Percentiles rank a stretch among this genome's conserved stretches.
Conservation (phyloP, 345 rosid species). For the Eucalyptus caleyi region DNA sequence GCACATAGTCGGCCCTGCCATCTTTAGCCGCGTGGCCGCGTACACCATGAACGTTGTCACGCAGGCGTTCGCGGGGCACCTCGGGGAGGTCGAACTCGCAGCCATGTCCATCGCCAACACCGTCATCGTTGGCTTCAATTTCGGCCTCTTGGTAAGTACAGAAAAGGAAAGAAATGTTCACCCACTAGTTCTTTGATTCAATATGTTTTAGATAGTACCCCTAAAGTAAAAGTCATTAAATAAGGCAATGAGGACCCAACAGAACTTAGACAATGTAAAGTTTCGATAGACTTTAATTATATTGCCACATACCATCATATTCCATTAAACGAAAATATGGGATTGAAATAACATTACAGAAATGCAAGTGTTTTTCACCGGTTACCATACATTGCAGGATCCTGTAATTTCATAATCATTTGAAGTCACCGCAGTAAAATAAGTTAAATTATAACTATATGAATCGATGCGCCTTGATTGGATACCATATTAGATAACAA, state of each 20-base stretch:
- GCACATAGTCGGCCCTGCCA: constrained; percentile 31
- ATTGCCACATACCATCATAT: neutral
- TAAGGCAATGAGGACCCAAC: neutral
- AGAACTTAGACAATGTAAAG: neutral
- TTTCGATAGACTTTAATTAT: neutral
- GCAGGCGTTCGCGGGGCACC: constrained; percentile 31
- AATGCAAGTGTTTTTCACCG: neutral
- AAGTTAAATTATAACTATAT: neutral
- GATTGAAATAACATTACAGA: neutral
- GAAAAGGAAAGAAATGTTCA: neutral
- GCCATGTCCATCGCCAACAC: constrained; percentile 27
- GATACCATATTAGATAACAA: neutral
- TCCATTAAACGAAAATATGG: neutral
- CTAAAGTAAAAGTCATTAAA: neutral
- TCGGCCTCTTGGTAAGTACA: constrained; percentile 23
- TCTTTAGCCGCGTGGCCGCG: constrained; percentile 18
- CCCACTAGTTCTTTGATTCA: neutral
- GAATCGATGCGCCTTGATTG: neutral
- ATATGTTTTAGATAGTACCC: neutral
- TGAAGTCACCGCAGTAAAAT: neutral
- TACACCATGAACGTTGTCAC: constrained; percentile 27
- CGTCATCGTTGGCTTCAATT: constrained; percentile 32
- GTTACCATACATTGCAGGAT: neutral
- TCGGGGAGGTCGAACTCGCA: constrained; percentile 34
- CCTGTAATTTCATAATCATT: neutral